Percentiles rank a stretch among this genome's conserved stretches.
These are phyloP conservation scores for Diplocarpon rosae DNA, from an alignment of 2,329 filamentous ascomycete species.

Conservation along the genomic window DNA sequence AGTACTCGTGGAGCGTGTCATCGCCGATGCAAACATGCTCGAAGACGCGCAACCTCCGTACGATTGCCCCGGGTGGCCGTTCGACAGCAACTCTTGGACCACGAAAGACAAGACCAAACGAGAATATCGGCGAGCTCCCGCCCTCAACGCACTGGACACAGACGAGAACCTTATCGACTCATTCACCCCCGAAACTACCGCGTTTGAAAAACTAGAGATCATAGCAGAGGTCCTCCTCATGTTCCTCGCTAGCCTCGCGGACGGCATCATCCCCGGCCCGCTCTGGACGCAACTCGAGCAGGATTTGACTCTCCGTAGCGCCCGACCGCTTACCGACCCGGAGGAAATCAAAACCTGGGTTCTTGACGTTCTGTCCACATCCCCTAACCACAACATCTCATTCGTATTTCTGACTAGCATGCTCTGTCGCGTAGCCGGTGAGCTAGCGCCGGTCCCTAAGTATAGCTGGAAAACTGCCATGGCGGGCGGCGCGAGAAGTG, in stretches of 20 bases:
- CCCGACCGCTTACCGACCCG: conserved; percentile 31
- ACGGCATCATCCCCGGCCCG: conserved; percentile 62
- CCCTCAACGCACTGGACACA: conserved; percentile 62
- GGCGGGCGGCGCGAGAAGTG: conserved; percentile 12
- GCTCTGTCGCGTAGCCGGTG: conserved; percentile 47
- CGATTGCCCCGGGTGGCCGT: conserved; percentile 48
- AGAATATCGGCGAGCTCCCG: conserved; percentile 22
- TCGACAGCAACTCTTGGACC: conserved; percentile 30
- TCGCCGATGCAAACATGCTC: conserved; percentile 53
- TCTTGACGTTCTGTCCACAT: conserved; percentile 61
- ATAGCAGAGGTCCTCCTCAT: conserved; percentile 59
- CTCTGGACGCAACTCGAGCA: conserved; percentile 63
- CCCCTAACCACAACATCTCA: conserved; percentile 73
- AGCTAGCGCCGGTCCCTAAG: conserved; percentile 35
- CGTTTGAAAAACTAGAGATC: conserved; percentile 61
- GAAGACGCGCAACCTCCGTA: conserved; percentile 40
- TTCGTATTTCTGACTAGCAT: conserved; percentile 82
- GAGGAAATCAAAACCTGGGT: conserved; percentile 51
- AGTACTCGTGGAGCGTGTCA: conserved; percentile 41
- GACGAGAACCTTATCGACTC: conserved; percentile 50
- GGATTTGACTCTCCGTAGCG: conserved; percentile 35
- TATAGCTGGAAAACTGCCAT: conserved; percentile 10
- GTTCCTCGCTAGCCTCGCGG: conserved; percentile 65
- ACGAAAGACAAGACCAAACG: conserved; percentile 28
- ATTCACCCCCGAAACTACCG: conserved; percentile 51